phyloP scores from a whole-genome alignment of 2,329 filamentous ascomycete species.

The Alternaria solani region DNA sequence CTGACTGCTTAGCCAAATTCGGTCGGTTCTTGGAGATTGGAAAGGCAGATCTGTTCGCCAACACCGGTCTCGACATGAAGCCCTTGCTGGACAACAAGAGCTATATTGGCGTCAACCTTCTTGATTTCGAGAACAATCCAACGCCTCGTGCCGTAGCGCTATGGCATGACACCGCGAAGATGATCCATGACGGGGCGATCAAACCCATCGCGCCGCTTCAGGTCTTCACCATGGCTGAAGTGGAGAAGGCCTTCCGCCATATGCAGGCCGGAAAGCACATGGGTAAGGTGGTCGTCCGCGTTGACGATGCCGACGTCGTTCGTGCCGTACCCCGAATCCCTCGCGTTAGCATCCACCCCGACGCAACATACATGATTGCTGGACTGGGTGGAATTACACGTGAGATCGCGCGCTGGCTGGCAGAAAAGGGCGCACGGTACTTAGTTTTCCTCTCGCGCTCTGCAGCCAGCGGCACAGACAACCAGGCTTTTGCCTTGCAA shows the following conservation, averaged over 20 bases:
- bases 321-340: conserved; percentile 6
- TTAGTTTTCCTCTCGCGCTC: conserved; percentile 30
- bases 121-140: neutral
- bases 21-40: conserved; percentile 42
- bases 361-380: conserved; percentile 33
- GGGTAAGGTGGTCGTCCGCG: conserved; percentile 52
- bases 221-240: neutral
- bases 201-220: conserved; percentile 4
- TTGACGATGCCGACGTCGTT: conserved; percentile 25
- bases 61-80: conserved; percentile 24
- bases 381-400: conserved; percentile 34
- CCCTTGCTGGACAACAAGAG: conserved; percentile 8
- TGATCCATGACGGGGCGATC: neutral
- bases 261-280: conserved; percentile 45
- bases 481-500: conserved; percentile 5
- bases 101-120: conserved; percentile 15
- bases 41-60: conserved; percentile 17
- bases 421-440: conserved; percentile 27
- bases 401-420: conserved; percentile 28
- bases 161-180: no score
- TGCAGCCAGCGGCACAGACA: conserved; percentile 9
- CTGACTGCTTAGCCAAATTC: conserved; percentile 33
- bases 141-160: neutral
- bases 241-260: conserved; percentile 27
- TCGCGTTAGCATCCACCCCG: conserved; percentile 5